Percentiles rank a stretch among this genome's conserved stretches.
These are phyloP conservation scores for Rhizophlyctis rosea DNA, from an alignment of 192 early-diverging fungal genomes.

Conservation along the genomic window DNA sequence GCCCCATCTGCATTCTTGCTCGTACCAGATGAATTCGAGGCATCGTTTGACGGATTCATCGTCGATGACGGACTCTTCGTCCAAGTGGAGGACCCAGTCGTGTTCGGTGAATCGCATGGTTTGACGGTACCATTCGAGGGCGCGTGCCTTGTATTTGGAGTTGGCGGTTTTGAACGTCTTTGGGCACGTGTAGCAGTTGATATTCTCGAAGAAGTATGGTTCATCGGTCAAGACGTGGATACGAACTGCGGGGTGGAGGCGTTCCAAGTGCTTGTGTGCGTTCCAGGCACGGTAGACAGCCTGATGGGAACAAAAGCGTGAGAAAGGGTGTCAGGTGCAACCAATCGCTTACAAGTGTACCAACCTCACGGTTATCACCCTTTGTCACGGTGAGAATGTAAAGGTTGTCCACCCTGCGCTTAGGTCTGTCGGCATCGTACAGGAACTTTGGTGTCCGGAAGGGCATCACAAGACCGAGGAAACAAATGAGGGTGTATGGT, in stretches of 20 bases:
- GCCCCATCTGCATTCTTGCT: constrained; percentile 40
- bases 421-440: constrained; percentile 45
- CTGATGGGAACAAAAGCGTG: neutral
- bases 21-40: constrained; percentile 52
- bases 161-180: constrained; percentile 30
- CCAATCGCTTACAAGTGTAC: neutral
- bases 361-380: constrained; percentile 46
- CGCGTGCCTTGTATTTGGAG: constrained; percentile 49
- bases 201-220: constrained; percentile 47
- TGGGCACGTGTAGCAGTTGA: constrained; percentile 49
- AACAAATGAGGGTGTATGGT: constrained; percentile 59
- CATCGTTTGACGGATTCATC: constrained; percentile 38
- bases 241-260: constrained; percentile 40
- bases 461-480: constrained; percentile 52
- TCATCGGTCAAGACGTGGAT: constrained; percentile 52
- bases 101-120: constrained; percentile 37
- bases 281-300: constrained; percentile 46
- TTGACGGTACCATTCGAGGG: constrained; percentile 52
- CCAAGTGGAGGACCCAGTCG: constrained; percentile 52
- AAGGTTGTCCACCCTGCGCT: constrained; percentile 54
- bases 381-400: constrained; percentile 57
- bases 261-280: constrained; percentile 43
- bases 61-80: constrained; percentile 53
- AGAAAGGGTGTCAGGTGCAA: neutral
- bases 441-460: constrained; percentile 57